phyloP scores from a whole-genome alignment of 805 yeast genomes.

The Teunomyces lycoperdinae region DNA sequence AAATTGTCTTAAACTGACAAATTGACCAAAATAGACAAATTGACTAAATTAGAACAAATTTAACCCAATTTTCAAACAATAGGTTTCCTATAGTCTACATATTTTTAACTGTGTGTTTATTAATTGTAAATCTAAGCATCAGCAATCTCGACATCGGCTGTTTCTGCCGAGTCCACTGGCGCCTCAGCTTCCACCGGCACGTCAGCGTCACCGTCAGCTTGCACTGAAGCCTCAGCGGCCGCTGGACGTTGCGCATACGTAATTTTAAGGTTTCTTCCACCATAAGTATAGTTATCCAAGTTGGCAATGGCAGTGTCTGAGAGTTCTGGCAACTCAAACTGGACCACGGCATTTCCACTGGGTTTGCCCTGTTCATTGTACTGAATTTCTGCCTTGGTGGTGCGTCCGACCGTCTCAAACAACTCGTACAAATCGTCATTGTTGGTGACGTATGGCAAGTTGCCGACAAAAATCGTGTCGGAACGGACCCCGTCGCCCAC shows the following conservation, averaged over 20 bases:
- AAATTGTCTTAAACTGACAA: no score
- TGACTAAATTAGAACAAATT: no score
- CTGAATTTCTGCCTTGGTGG: slow-evolving; percentile 74
- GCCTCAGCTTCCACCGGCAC: no score
- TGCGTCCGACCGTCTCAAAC: slow-evolving; percentile 79
- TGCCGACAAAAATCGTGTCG: slow-evolving; percentile 58
- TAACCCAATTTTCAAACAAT: no score
- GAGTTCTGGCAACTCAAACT: slow-evolving; percentile 60
- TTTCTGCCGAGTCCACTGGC: not conserved
- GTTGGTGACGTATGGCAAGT: slow-evolving; percentile 88
- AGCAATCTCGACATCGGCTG: slow-evolving; percentile 5
- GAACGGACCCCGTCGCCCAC: slow-evolving; percentile 54
- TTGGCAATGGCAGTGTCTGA: slow-evolving; percentile 76
- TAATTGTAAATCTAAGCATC: not conserved
- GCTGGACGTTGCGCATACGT: slow-evolving; percentile 53
- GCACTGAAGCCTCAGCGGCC: not conserved
- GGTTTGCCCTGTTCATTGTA: slow-evolving; percentile 58
- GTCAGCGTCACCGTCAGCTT: not conserved
- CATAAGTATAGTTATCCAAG: slow-evolving; percentile 78
- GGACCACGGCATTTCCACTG: slow-evolving; percentile 82
- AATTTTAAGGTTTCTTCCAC: slow-evolving; percentile 69
- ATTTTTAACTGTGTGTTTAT: no score
- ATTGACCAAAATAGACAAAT: no score
- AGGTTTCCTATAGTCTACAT: no score
- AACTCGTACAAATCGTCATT: slow-evolving; percentile 80